phyloP scores from a whole-genome alignment of 495 filamentous ascomycete species.

The Aspergillus bertholletiae region DNA sequence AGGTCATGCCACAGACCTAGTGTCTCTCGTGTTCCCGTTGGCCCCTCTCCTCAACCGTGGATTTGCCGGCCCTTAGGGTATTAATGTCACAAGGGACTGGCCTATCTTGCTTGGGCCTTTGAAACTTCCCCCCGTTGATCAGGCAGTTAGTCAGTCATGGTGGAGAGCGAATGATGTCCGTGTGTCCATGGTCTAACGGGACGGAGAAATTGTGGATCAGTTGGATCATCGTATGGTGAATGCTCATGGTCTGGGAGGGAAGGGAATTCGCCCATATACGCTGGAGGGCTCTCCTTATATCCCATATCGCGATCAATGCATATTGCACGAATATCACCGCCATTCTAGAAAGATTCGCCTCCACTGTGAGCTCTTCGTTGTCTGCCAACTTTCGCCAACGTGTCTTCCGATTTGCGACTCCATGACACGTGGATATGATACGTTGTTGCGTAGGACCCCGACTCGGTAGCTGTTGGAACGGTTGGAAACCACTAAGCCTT shows the following conservation, averaged over 20 bases:
- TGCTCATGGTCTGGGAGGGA: no score
- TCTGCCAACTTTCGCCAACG: not conserved
- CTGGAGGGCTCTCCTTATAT: no score
- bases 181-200: not conserved
- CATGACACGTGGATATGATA: not conserved
- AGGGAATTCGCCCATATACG: no score
- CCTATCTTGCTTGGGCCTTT: not conserved
- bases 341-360: no score
- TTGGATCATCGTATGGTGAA: not conserved
- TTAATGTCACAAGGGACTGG: not conserved
- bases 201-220: not conserved
- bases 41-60: not conserved
- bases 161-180: not conserved
- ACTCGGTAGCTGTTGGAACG: not conserved
- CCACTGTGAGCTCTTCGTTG: no score
- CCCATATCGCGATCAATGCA: no score
- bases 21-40: not conserved
- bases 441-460: not conserved
- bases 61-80: not conserved
- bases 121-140: not conserved
- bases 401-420: not conserved
- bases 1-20: not conserved
- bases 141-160: not conserved
- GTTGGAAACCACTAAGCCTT: not conserved
- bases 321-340: no score